Evolutionary conservation across 164 flowering plant genomes (phyloP).

Genomic region (Kingdonia uniflora): DNA sequence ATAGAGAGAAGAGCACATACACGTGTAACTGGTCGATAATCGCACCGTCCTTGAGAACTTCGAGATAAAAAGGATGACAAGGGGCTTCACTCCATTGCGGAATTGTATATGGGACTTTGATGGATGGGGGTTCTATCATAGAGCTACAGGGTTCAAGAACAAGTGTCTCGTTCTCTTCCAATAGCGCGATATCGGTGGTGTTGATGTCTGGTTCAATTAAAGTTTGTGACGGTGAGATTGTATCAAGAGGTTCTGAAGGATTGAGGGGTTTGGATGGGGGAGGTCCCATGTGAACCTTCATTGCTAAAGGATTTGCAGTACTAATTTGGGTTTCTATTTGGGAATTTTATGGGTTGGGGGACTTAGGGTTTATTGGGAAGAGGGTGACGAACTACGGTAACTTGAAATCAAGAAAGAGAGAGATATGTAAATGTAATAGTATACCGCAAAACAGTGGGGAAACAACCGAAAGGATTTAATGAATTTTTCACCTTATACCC

Average conservation of each 20-base stretch:
- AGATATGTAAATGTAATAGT: too few relatives aligned
- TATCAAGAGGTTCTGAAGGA: neutral
- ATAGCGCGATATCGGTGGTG: neutral
- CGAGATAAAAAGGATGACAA: constrained; percentile 42
- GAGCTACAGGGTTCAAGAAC: constrained; percentile 3
- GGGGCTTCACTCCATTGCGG: constrained; percentile 89
- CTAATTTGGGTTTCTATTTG: too few relatives aligned
- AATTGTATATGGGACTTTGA: constrained; percentile 56
- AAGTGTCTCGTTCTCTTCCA: neutral
- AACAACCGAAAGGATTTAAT: too few relatives aligned
- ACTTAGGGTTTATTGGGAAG: too few relatives aligned
- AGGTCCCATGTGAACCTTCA: constrained; percentile 58
- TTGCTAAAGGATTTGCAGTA: too few relatives aligned
- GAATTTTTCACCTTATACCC: too few relatives aligned
- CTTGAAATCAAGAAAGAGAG: too few relatives aligned
- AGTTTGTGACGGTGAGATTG: neutral
- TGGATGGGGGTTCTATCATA: constrained; percentile 3
- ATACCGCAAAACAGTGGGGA: too few relatives aligned
- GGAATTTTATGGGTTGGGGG: too few relatives aligned
- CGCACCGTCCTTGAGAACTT: constrained; percentile 82
- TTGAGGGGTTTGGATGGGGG: constrained; percentile 40
- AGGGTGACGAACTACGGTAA: too few relatives aligned
- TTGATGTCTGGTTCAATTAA: neutral
- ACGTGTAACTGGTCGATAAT: constrained; percentile 59
- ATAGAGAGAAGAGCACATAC: constrained; percentile 24